phyloP scores from a whole-genome alignment of 2,329 filamentous ascomycete species.

The Trichoderma atroviride region DNA sequence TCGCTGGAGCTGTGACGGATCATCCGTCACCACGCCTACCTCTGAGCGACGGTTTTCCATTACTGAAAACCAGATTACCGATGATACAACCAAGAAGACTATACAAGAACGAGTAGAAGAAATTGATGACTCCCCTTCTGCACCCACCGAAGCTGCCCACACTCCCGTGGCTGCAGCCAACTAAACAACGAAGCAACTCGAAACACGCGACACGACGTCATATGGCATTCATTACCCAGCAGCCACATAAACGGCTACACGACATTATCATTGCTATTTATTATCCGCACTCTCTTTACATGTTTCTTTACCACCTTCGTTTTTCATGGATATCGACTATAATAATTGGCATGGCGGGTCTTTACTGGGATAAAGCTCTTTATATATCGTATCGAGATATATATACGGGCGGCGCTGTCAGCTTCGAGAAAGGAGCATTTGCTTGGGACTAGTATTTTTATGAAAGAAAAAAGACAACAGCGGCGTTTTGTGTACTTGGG shows the following conservation, averaged over 20 bases:
- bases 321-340: slow-evolving; percentile 14
- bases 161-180: slow-evolving; percentile 9
- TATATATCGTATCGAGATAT: slow-evolving; percentile 20
- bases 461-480: slow-evolving; percentile 6
- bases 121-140: slow-evolving; percentile 10
- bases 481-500: slow-evolving; percentile 26
- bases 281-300: not conserved
- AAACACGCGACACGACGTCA: slow-evolving; percentile 27
- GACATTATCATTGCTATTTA: slow-evolving; percentile 12
- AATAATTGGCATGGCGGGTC: slow-evolving; percentile 24
- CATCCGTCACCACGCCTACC: slow-evolving; percentile 44
- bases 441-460: slow-evolving; percentile 11
- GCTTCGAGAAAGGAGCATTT: slow-evolving; percentile 20
- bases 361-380: slow-evolving; percentile 25
- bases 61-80: slow-evolving; percentile 37
- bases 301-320: not conserved
- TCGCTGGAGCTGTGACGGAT: slow-evolving; percentile 43
- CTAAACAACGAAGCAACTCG: slow-evolving; percentile 17
- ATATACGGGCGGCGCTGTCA: slow-evolving; percentile 19
- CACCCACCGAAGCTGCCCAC: slow-evolving; percentile 10
- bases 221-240: slow-evolving; percentile 25
- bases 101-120: slow-evolving; percentile 32
- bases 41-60: slow-evolving; percentile 43
- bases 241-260: slow-evolving; percentile 15
- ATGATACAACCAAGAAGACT: slow-evolving; percentile 39